phyloP scores from a whole-genome alignment of 768 basidiomycete species.

The Boletus rubropictus region DNA sequence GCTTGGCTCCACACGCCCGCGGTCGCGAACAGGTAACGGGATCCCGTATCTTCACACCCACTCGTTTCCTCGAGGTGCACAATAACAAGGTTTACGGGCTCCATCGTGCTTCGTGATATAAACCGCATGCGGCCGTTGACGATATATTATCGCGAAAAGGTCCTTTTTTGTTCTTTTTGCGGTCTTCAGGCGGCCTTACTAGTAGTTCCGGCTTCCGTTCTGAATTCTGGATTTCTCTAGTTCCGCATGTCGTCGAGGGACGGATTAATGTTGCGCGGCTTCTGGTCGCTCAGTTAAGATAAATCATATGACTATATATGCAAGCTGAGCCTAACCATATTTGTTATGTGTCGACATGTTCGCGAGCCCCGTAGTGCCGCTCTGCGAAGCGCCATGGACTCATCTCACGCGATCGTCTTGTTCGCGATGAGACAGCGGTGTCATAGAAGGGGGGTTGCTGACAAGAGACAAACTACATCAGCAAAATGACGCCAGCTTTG shows the following conservation, averaged over 20 bases:
- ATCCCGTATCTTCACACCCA: too few relatives aligned
- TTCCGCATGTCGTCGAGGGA: constrained; percentile 11
- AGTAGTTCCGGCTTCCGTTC: constrained; percentile 2
- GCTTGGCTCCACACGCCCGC: too few relatives aligned
- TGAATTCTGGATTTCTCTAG: background rate
- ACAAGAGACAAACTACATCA: background rate
- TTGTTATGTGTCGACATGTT: background rate
- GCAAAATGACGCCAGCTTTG: too few relatives aligned
- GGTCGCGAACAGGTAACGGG: too few relatives aligned
- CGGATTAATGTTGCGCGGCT: background rate
- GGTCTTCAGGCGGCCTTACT: constrained; percentile 5
- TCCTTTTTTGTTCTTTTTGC: background rate
- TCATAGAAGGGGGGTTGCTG: background rate
- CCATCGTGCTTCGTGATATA: too few relatives aligned
- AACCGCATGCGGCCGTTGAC: too few relatives aligned
- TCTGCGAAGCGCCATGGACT: background rate
- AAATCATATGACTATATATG: background rate
- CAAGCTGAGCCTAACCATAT: background rate
- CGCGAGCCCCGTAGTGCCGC: background rate
- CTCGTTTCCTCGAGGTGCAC: too few relatives aligned
- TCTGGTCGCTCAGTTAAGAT: background rate
- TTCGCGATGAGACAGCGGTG: background rate
- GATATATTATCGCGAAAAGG: too few relatives aligned
- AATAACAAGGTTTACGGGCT: too few relatives aligned
- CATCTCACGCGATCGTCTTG: background rate